These are phyloP conservation scores for Colletotrichum costaricense DNA, from an alignment of 2,329 filamentous ascomycete genomes.

Conservation along the genomic window DNA sequence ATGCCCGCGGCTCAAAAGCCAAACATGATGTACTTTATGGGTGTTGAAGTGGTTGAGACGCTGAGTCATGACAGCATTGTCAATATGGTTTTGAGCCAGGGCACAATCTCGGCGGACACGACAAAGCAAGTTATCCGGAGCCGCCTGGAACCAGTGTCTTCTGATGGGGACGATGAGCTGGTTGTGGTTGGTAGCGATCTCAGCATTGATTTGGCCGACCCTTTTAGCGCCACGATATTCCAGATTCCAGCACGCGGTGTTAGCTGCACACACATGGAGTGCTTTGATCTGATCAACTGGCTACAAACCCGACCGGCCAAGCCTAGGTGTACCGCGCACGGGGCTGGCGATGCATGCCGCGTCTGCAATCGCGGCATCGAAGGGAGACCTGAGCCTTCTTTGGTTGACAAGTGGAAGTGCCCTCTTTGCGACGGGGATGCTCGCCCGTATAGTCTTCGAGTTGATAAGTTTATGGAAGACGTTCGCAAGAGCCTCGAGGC, in stretches of 20 bases:
- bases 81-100: constrained; percentile 48
- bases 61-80: constrained; percentile 58
- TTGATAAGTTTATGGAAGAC: constrained; percentile 79
- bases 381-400: constrained; percentile 56
- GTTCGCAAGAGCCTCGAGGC: constrained; percentile 66
- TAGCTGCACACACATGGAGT: constrained; percentile 82
- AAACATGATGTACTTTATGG: constrained; percentile 66
- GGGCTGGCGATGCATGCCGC: constrained; percentile 50
- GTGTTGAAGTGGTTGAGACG: constrained; percentile 76
- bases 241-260: constrained; percentile 77
- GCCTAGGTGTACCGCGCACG: constrained; percentile 49
- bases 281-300: constrained; percentile 90
- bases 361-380: constrained; percentile 31
- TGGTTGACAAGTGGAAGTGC: constrained; percentile 84
- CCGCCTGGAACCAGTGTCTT: constrained; percentile 49
- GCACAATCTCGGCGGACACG: constrained; percentile 54
- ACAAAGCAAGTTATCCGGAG: constrained; percentile 69
- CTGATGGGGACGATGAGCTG: constrained; percentile 69
- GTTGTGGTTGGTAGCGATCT: constrained; percentile 68
- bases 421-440: constrained; percentile 85
- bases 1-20: constrained; percentile 35
- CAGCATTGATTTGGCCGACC: constrained; percentile 73
- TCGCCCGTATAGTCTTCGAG: constrained; percentile 74
- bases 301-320: constrained; percentile 72
- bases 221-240: constrained; percentile 74